Evolutionary conservation across 257 asterid species (phyloP).

Genomic region (Marsdenia floribunda): DNA sequence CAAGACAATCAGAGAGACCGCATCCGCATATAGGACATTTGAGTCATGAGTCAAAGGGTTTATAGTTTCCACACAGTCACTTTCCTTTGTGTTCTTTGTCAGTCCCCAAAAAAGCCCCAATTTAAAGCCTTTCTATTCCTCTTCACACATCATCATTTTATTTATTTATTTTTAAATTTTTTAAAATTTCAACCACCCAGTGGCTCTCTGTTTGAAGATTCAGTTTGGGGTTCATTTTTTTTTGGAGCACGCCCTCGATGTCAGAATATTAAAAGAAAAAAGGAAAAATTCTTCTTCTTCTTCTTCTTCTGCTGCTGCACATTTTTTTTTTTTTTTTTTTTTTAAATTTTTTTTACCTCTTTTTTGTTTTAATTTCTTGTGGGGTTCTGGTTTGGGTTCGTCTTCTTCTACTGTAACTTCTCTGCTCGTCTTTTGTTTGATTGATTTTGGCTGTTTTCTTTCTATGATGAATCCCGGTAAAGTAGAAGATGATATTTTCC

Average conservation of each 20-base stretch:
- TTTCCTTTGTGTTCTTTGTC: slow-evolving; percentile 11
- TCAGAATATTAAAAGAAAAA: slow-evolving; percentile 3
- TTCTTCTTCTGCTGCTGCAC: no score
- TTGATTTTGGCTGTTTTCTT: not conserved
- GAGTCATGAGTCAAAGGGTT: slow-evolving; percentile 2
- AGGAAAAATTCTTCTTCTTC: no score
- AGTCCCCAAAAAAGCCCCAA: slow-evolving; percentile 9
- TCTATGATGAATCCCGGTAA: slow-evolving; percentile 58
- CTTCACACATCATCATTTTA: slow-evolving; percentile 4
- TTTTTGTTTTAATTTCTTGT: not conserved
- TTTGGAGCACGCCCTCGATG: slow-evolving; percentile 2
- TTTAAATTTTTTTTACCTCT: no score
- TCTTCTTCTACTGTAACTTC: not conserved
- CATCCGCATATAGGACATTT: not conserved
- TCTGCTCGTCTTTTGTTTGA: not conserved
- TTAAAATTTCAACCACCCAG: not conserved
- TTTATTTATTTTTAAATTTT: no score
- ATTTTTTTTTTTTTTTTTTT: not conserved
- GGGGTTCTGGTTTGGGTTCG: not conserved
- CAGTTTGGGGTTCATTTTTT: not conserved
- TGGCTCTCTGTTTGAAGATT: slow-evolving; percentile 1
- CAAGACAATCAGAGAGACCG: not conserved
- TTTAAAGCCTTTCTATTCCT: not conserved
- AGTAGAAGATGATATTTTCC: slow-evolving; percentile 64
- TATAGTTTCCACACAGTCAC: slow-evolving; percentile 1